Percentiles rank a stretch among this genome's conserved stretches.
phyloP scores from a whole-genome alignment of 495 filamentous ascomycete genomes.

The Penicillium daleae region DNA sequence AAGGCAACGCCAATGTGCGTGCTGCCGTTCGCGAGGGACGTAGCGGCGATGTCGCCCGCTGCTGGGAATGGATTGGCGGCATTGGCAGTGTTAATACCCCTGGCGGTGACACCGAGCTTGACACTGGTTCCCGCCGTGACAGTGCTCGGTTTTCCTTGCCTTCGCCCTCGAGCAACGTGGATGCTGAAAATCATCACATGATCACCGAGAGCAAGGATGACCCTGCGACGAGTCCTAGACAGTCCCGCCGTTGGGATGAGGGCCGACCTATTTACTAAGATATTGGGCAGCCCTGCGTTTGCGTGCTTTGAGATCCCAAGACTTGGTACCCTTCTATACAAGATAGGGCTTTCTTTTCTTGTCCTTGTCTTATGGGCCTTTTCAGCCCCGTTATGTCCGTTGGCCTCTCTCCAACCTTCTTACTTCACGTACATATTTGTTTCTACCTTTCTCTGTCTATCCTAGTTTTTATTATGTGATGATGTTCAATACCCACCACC shows the following conservation, averaged over 20 bases:
- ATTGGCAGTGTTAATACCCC: slow-evolving; percentile 43
- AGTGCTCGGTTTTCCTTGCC: slow-evolving; percentile 45
- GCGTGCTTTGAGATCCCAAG: slow-evolving; percentile 25
- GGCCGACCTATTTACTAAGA: slow-evolving; percentile 65
- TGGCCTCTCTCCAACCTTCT: neutral
- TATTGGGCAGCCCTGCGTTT: slow-evolving; percentile 19
- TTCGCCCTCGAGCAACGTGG: slow-evolving; percentile 26
- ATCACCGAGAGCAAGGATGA: slow-evolving; percentile 21
- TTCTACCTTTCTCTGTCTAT: slow-evolving; percentile 8
- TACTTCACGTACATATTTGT: slow-evolving; percentile 27
- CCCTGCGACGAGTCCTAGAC: slow-evolving; percentile 32
- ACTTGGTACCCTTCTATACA: slow-evolving; percentile 14
- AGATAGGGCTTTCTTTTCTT: slow-evolving; percentile 17
- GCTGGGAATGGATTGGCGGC: slow-evolving; percentile 97
- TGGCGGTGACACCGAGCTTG: slow-evolving; percentile 39
- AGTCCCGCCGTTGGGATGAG: slow-evolving; percentile 63
- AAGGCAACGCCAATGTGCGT: slow-evolving; percentile 90
- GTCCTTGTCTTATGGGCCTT: neutral
- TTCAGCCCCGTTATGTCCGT: slow-evolving; percentile 7
- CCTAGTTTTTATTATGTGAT: slow-evolving; percentile 3
- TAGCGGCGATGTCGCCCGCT: slow-evolving; percentile 82
- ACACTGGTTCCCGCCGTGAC: slow-evolving; percentile 40
- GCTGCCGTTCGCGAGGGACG: slow-evolving; percentile 79
- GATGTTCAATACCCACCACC: slow-evolving; percentile 15
- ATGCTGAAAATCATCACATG: slow-evolving; percentile 44